Conservation (phyloP, 2,329 filamentous ascomycete genomes). For the Colletotrichum siamense region DNA sequence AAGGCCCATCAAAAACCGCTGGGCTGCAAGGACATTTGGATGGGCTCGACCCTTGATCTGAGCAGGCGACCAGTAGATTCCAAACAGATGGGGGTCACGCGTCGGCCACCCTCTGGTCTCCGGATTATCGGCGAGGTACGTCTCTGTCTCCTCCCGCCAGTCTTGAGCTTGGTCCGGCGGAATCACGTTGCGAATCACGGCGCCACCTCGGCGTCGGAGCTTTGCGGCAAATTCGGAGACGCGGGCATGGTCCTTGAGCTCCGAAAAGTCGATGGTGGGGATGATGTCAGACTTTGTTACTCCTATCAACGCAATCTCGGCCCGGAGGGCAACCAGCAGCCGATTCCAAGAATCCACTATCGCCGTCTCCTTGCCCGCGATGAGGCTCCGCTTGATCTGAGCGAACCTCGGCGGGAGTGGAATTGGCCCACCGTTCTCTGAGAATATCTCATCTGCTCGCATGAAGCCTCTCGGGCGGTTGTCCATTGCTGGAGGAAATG, state of each 20-base stretch:
- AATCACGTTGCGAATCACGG: slow-evolving; percentile 69
- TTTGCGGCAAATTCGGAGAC: slow-evolving; percentile 53
- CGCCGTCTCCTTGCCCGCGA: slow-evolving; percentile 58
- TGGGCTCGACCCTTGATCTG: slow-evolving; percentile 73
- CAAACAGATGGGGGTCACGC: slow-evolving; percentile 36
- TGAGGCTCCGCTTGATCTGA: slow-evolving; percentile 59
- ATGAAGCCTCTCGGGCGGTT: slow-evolving; percentile 19
- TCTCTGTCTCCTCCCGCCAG: slow-evolving; percentile 53
- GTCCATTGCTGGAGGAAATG: slow-evolving; percentile 17
- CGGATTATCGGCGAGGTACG: slow-evolving; percentile 56
- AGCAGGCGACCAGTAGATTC: slow-evolving; percentile 67
- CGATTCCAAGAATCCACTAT: slow-evolving; percentile 61
- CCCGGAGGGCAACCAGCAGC: slow-evolving; percentile 54
- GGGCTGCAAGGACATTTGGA: slow-evolving; percentile 65
- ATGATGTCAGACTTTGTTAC: slow-evolving; percentile 57
- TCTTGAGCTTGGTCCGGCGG: slow-evolving; percentile 60
- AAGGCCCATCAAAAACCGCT: slow-evolving; percentile 70
- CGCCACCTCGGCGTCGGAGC: slow-evolving; percentile 49
- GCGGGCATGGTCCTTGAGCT: slow-evolving; percentile 52
- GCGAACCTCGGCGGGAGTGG: slow-evolving; percentile 65
- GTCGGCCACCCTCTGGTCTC: slow-evolving; percentile 34
- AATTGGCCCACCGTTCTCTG: slow-evolving; percentile 32
- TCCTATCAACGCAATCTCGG: slow-evolving; percentile 58
- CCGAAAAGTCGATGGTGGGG: slow-evolving; percentile 59
- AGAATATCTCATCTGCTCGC: slow-evolving; percentile 18